These are phyloP conservation scores for Phytopythium kandeliae DNA, from an alignment of 352 stramenopile species.

Conservation along the genomic window DNA sequence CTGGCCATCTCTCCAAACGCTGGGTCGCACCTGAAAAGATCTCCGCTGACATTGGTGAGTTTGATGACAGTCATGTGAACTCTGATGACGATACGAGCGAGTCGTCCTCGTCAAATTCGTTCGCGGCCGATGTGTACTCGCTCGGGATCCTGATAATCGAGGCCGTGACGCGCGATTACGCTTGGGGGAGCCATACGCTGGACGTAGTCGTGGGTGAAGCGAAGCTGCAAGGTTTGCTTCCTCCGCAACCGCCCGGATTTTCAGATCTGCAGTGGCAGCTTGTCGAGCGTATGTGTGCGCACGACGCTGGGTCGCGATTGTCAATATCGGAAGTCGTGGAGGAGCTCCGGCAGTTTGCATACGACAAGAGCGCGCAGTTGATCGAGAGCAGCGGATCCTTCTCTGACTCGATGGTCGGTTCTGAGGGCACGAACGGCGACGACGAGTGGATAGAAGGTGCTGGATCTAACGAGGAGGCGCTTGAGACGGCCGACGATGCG, in stretches of 20 bases:
- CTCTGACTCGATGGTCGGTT: not conserved
- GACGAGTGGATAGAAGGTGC: too few species aligned
- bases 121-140: slow-evolving; percentile 3
- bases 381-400: too few species aligned
- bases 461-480: too few species aligned
- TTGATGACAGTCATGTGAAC: not conserved
- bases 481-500: not conserved
- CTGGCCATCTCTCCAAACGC: not conserved
- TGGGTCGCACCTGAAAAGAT: slow-evolving; percentile 1
- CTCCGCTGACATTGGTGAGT: too few species aligned
- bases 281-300: slow-evolving; percentile 1
- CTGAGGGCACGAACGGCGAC: too few species aligned
- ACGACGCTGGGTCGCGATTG: not conserved
- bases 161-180: not conserved
- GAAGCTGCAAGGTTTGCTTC: not conserved
- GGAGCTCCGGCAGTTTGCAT: not conserved
- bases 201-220: slow-evolving; percentile 1
- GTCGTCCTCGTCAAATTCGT: too few species aligned
- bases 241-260: not conserved
- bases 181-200: not conserved
- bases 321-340: not conserved
- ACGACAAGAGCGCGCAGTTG: not conserved
- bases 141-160: not conserved
- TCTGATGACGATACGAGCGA: too few species aligned
- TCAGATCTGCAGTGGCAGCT: not conserved